These are phyloP conservation scores for Citrus australasica DNA, from an alignment of 345 rosid species.

Conservation along the genomic window DNA sequence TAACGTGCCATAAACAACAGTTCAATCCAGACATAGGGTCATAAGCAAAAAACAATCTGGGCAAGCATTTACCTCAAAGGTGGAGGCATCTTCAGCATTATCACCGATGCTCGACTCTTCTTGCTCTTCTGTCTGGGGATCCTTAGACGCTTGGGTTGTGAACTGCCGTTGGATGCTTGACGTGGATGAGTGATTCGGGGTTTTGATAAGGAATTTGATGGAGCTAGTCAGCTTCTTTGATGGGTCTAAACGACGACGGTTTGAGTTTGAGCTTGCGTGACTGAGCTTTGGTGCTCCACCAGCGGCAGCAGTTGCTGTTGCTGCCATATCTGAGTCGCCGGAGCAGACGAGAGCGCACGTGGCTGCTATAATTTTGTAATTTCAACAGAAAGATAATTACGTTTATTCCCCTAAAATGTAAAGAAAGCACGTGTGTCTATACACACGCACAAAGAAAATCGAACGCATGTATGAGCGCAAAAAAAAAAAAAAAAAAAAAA, in stretches of 20 bases:
- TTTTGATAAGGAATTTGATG: background rate
- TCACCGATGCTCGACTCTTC: background rate
- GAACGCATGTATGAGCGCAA: fast-evolving
- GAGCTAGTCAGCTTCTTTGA: constrained; percentile 1
- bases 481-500: too few species aligned
- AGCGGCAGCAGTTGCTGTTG: background rate
- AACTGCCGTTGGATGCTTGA: background rate
- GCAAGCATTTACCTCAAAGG: constrained; percentile 2
- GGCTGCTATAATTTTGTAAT: background rate
- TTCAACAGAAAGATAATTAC: background rate
- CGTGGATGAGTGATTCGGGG: background rate
- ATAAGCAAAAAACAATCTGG: too few species aligned
- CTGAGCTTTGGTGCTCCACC: constrained; percentile 10
- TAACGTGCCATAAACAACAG: too few species aligned
- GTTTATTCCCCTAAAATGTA: too few species aligned
- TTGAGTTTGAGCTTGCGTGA: background rate
- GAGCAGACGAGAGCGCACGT: background rate
- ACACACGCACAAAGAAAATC: too few species aligned
- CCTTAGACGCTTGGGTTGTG: constrained; percentile 4
- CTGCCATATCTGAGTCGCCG: background rate
- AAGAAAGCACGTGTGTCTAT: too few species aligned
- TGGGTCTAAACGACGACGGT: background rate
- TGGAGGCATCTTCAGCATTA: background rate
- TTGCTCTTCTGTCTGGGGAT: background rate
- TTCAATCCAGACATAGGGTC: too few species aligned